Evolutionary conservation across 257 asterid genomes (phyloP), one percentile per base, ranked within the genome.

Genomic region (Osmanthus fragrans): DNA sequence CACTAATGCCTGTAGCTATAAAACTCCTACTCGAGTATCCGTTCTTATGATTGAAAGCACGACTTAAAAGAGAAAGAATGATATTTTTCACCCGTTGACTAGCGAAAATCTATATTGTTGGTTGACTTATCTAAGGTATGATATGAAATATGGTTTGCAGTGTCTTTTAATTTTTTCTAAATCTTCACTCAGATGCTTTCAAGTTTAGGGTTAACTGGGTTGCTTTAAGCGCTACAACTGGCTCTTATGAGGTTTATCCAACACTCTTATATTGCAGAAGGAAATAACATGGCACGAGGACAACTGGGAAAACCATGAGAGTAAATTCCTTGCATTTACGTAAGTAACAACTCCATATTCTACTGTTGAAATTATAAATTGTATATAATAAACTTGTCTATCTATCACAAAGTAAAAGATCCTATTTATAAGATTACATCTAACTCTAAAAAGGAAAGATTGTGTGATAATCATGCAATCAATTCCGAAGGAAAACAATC

Each of bases 281-380:
- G 97, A 94, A 2, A 91, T 94, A 80, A 92, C 99, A 23, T 94
- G 99, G 99, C 99, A 92, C 47, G 99, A 92, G 84, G 90, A 92
- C 84, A 91, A 91, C 89, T 94, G 99, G 97, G 91, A 77, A 72
- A 92, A 92, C 75, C 27, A 16, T 29, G 99, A 94, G 84, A 92
- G 99, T 81, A 94, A 86, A 93, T 92, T 92, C 86, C 93, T 94
- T 33, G 97, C 99, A 77, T 94, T 94, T 79, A 89, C 96, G 99
- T 92, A 90, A 91, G 99, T 29, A 71, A 47, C 71, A 54, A 73
- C 36, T 60, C 78, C 54, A n/a, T 58, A 58, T 8, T 58, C 32
- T 58, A 58, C 66, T 58, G 51, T 42, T 42, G 51, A 42, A 42
- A 42, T 42, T 42, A 12, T 42, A 13, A 42, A 42, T 15, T 5